These are phyloP conservation scores for Pestalotiopsis fici DNA, from an alignment of 2,329 filamentous ascomycete species.

Conservation along the genomic window DNA sequence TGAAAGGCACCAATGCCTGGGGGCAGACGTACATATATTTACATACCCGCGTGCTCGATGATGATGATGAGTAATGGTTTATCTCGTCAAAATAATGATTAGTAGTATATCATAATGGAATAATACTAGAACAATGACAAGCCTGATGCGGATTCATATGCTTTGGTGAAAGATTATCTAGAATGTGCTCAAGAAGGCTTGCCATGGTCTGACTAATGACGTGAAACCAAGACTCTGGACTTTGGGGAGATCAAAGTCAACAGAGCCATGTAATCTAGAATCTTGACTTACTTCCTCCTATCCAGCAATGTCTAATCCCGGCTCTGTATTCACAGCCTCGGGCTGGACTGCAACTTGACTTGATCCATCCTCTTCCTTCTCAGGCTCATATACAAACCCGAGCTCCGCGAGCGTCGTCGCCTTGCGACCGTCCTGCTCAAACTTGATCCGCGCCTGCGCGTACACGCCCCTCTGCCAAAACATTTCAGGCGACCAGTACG, in stretches of 20 bases:
- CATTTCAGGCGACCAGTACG: conserved; percentile 69
- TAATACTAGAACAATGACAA: not conserved
- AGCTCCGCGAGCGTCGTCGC: conserved; percentile 71
- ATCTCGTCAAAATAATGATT: not conserved
- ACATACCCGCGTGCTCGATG: not conserved
- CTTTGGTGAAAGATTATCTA: not conserved
- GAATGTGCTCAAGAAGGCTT: not conserved
- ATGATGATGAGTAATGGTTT: not conserved
- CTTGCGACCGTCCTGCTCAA: conserved; percentile 63
- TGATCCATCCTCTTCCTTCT: not conserved
- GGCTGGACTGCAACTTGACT: conserved; percentile 1
- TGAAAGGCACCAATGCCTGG: not conserved
- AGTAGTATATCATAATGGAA: not conserved
- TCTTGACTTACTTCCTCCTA: conserved; percentile 1
- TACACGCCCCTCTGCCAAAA: conserved; percentile 73
- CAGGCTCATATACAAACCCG: conserved; percentile 61
- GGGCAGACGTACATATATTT: not conserved
- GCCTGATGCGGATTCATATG: not conserved
- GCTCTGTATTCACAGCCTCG: conserved; percentile 9
- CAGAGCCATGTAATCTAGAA: not conserved
- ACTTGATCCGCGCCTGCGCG: conserved; percentile 70
- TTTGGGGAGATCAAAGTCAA: not conserved
- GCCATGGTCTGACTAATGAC: not conserved
- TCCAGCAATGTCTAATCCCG: conserved; percentile 14
- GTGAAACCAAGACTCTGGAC: not conserved